A percentile compares a stretch with the other conserved stretches of the same genome.
Evolutionary conservation across 129 eudicot genomes (phyloP).

Genomic region (Flaveria ramosissima): DNA sequence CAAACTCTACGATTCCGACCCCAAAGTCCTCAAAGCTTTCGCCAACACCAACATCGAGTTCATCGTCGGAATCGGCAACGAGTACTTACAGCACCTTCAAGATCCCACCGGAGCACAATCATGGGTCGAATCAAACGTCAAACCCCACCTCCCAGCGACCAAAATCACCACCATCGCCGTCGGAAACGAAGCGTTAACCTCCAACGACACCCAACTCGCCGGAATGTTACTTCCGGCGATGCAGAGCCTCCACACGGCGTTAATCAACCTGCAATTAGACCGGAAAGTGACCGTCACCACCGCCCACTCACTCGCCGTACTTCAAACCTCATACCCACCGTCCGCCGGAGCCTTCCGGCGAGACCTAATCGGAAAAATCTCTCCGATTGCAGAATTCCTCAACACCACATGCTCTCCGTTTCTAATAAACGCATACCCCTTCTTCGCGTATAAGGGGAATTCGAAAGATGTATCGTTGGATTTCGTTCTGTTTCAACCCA

Average conservation of each 20-base stretch:
- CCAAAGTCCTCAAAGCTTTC: constrained; percentile 70
- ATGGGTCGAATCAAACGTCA: constrained; percentile 75
- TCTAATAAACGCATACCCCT: constrained; percentile 83
- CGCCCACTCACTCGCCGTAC: constrained; percentile 65
- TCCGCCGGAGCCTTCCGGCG: constrained; percentile 68
- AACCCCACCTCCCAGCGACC: constrained; percentile 60
- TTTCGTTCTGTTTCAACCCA: constrained; percentile 64
- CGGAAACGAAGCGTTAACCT: constrained; percentile 83
- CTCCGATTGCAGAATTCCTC: constrained; percentile 61
- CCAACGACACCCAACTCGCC: constrained; percentile 63
- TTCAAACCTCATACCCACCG: constrained; percentile 80
- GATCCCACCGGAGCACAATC: constrained; percentile 56
- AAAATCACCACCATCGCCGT: constrained; percentile 74
- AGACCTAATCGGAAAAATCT: constrained; percentile 40
- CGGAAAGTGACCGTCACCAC: constrained; percentile 68
- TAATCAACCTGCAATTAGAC: constrained; percentile 50
- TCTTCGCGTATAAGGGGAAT: constrained; percentile 64
- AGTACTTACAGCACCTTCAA: constrained; percentile 48
- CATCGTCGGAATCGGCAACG: constrained; percentile 70
- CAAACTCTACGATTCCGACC: constrained; percentile 91
- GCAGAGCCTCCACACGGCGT: constrained; percentile 73
- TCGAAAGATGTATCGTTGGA: constrained; percentile 68
- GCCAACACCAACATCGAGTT: constrained; percentile 72
- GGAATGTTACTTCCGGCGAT: constrained; percentile 75
- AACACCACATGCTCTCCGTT: constrained; percentile 63